Base-by-base conservation (phyloP, 2,329 filamentous ascomycete species). In the Aureobasidium sp. region DNA sequence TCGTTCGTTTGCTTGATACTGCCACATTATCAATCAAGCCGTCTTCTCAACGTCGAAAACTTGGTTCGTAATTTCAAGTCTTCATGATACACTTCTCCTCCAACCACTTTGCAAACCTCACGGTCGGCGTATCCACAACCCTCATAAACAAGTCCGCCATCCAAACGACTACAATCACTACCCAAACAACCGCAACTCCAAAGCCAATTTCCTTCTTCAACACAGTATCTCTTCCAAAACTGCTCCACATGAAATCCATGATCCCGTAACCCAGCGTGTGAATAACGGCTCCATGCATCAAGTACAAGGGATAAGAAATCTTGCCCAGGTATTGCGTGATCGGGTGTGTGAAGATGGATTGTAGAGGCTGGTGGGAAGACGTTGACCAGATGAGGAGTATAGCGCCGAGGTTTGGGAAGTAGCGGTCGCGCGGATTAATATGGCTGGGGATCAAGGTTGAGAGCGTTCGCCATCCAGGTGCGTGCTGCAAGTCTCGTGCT, bases 241-340 rank as follows among this genome's bases (percentile, higher is more conserved):
- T 31, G 22, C 29, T 15, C 78, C 76, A 44, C 76, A 74, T 66
- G 83, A 84, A 12, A 20, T 51, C 48, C 48, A 51, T 51, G 29
- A 29, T 31, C 2, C 25, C 48, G 66, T 82, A 84, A 14, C 82
- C 82, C 20, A 80, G 65, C 4, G 77, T 77, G 65, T 84, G 81
- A 68, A 82, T 76, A 2, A 79, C 78, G 2, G 81, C 80, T 2
- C 82, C 82, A 69, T 86, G 83, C 76, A 85, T 80, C 9, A 86
- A 76, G 69, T 85, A 86, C 39, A 86, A 68, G 51, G 82, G 80
- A 68, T 82, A 86, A 55, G 81, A 84, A 65, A 85, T 80, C 68
- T 79, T 79, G 63, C 83, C 83, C 15, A 85, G 73, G 70, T 85
- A 85, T 68, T 84, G 82, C 2, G 82, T 75, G 20, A 76, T 63